Evolutionary conservation across 345 rosid genomes (phyloP).

Genomic region (Dimocarpus longan): DNA sequence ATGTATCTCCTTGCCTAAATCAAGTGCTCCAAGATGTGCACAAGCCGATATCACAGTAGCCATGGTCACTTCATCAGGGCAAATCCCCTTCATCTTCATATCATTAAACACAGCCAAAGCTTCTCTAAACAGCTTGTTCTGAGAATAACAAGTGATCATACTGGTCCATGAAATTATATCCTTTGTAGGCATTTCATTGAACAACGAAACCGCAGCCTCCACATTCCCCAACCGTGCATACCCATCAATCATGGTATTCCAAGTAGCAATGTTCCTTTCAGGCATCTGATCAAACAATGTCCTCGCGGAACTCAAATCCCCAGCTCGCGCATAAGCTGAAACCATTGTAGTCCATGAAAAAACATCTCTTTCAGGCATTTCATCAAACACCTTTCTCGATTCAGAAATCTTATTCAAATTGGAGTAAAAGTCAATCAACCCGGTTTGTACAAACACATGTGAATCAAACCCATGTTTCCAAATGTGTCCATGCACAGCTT

Average conservation of each 20-base stretch:
- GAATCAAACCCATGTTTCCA: conserved; percentile 63
- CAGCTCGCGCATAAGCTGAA: conserved; percentile 38
- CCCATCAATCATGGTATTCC: conserved; percentile 82
- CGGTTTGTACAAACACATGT: conserved; percentile 66
- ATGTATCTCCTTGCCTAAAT: conserved; percentile 67
- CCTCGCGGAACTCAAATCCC: conserved; percentile 50
- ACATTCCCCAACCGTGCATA: conserved; percentile 50
- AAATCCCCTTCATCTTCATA: conserved; percentile 49
- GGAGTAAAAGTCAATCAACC: conserved; percentile 65
- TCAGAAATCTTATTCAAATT: conserved; percentile 36
- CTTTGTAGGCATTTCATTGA: conserved; percentile 57
- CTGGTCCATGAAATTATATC: conserved; percentile 80
- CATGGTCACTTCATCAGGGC: conserved; percentile 71
- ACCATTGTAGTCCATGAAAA: conserved; percentile 63
- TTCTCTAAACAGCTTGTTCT: conserved; percentile 56
- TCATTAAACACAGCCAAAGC: conserved; percentile 58
- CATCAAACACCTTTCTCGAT: conserved; percentile 66
- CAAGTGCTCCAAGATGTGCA: conserved; percentile 79
- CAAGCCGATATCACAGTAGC: conserved; percentile 79
- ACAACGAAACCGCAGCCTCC: conserved; percentile 54
- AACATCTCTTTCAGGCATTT: conserved; percentile 68
- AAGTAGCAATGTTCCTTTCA: conserved; percentile 54
- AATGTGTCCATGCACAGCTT: conserved; percentile 59
- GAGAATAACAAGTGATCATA: conserved; percentile 74
- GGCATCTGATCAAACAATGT: conserved; percentile 58